Base-by-base conservation (phyloP, 208 protist genomes). In the Acanthamoeba sp. region DNA sequence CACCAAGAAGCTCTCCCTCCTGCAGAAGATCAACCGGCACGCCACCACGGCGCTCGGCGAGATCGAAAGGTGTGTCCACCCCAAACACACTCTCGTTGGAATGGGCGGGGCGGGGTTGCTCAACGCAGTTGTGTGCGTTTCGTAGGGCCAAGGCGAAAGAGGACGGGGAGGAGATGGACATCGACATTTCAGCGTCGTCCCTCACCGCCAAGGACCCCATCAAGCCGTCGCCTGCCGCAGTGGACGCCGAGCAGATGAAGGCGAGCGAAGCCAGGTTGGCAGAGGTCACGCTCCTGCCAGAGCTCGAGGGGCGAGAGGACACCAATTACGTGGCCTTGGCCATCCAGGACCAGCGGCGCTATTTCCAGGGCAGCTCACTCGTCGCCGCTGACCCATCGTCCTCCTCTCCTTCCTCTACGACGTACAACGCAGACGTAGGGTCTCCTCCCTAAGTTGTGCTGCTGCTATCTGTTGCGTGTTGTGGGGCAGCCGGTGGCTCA, bases 21-120 rank as follows among this genome's bases (percentile, higher is more conserved):
- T 80, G 34, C 71, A 80, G 40, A 80, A 80, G 40, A 80, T 80
- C 71, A 80, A 80, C 40, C 34, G 71, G 40, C 71, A 80, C 20
- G 71, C 24, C 20, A 80, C 38, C 40, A 80, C 34, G 24, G 71
- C 71, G 10, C 40, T 80, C 4, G n/a, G 24, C 34, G 71, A 80
- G 27, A 5, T 80, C 24, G 71, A 80, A n/a, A 80, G 36, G 71
- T 48, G 18, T 36, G 38, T 48, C 7, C 29, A 76, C 29, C n/a
- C 64, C n/a, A 76, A 76, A 6, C 66, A 76, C n/a, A 18, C 66
- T 14, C 34, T 16, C 6, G 34, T 18, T 76, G 66, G 12, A 32
- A 20, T 55, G 48, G 48, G n/a, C n/a, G n/a, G n/a, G n/a, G n/a
- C n/a, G n/a, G n/a, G n/a, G n/a, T n/a, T n/a, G n/a, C n/a, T n/a